These are phyloP conservation scores for Rubia tinctorum DNA, from an alignment of 305 asterid species.

Conservation along the genomic window DNA sequence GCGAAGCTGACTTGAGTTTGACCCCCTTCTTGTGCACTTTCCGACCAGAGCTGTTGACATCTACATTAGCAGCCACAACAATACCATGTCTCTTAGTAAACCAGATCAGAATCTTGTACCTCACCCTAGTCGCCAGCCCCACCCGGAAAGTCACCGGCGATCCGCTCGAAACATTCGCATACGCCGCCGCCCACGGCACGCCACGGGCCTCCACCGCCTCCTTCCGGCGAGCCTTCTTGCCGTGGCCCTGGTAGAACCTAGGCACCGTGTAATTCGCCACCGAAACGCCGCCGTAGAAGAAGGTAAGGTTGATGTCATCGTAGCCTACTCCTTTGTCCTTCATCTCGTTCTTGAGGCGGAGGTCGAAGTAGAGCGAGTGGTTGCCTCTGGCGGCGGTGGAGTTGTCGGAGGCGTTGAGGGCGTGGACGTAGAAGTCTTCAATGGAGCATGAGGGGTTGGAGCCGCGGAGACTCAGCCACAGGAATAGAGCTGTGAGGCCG, in stretches of 20 bases:
- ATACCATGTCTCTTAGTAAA: slow-evolving; percentile 21
- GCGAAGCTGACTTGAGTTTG: slow-evolving; percentile 26
- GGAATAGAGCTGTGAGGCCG: slow-evolving; percentile 62
- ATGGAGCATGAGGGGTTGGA: slow-evolving; percentile 40
- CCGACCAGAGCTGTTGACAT: slow-evolving; percentile 22
- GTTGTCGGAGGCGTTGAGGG: slow-evolving; percentile 28
- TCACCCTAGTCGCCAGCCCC: slow-evolving; percentile 24
- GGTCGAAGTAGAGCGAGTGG: slow-evolving; percentile 28
- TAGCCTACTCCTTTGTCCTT: slow-evolving; percentile 29
- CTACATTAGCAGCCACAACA: slow-evolving; percentile 21
- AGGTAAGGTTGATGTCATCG: slow-evolving; percentile 26
- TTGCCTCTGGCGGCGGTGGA: slow-evolving; percentile 13
- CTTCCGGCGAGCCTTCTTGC: slow-evolving; percentile 16
- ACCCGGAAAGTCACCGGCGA: slow-evolving; percentile 26
- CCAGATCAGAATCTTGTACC: slow-evolving; percentile 26
- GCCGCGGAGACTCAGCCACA: slow-evolving; percentile 69
- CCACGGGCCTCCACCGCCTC: slow-evolving; percentile 25
- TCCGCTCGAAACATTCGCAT: slow-evolving; percentile 8
- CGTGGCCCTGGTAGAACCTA: slow-evolving; percentile 42
- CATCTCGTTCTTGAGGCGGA: slow-evolving; percentile 30
- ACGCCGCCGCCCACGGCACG: slow-evolving; percentile 29
- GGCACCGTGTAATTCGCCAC: slow-evolving; percentile 27
- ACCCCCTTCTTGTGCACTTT: slow-evolving; percentile 24
- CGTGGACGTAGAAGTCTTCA: slow-evolving; percentile 32
- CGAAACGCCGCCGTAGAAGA: slow-evolving; percentile 25